Conservation (phyloP, 2,329 filamentous ascomycete genomes). For the Ophiostoma sp. region DNA sequence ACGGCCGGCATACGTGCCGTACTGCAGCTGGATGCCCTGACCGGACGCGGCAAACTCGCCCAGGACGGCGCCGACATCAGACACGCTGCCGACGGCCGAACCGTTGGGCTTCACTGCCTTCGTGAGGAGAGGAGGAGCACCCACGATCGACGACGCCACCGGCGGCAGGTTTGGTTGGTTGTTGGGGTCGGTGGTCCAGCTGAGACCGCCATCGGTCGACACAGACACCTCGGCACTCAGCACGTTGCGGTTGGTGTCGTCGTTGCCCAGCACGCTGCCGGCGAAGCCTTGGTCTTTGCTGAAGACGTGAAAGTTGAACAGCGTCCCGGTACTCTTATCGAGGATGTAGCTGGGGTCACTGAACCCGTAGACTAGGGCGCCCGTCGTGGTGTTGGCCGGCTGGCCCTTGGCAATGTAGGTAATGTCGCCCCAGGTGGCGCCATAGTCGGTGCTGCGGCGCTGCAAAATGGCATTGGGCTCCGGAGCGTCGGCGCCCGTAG, state of each 20-base stretch:
- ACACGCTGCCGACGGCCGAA: not conserved
- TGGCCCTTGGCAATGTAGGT: conserved; percentile 9
- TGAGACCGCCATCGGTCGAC: conserved; percentile 7
- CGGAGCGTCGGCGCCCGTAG: not conserved
- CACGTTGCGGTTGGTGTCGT: conserved; percentile 9
- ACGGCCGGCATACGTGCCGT: not conserved
- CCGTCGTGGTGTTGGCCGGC: not conserved
- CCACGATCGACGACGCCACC: not conserved
- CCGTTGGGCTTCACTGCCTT: not conserved
- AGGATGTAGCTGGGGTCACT: not conserved
- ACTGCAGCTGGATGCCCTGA: conserved; percentile 10
- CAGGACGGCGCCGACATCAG: not conserved
- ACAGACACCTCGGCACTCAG: conserved; percentile 10
- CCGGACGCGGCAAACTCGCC: conserved; percentile 1
- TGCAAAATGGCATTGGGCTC: not conserved
- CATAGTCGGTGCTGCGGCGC: conserved; percentile 4
- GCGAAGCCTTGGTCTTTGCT: not conserved
- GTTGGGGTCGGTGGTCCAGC: conserved; percentile 3
- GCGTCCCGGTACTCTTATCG: not conserved
- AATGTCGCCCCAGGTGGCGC: not conserved
- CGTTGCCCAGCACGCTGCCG: conserved; percentile 1
- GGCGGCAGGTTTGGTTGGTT: conserved; percentile 13
- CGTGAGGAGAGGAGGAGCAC: not conserved
- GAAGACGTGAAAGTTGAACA: conserved; percentile 17
- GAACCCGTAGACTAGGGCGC: not conserved